Evolutionary conservation across 352 stramenopile species (phyloP), one percentile per base, ranked within the genome.

Genomic region (Halophytophthora polymorphica): DNA sequence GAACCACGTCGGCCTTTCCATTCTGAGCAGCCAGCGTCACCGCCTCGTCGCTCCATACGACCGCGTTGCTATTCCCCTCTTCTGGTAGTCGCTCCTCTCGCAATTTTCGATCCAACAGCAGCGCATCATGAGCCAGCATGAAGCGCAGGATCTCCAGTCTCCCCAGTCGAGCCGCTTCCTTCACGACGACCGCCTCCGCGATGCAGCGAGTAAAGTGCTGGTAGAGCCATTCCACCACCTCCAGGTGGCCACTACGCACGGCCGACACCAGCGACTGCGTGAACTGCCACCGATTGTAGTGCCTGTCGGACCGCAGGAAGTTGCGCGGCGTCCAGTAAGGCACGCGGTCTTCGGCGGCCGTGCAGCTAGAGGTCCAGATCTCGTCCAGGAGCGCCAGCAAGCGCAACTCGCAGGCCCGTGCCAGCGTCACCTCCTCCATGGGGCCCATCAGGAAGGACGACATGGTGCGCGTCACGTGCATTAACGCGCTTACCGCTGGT

Each of bases 261-360:
- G 22, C 46, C 15, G 38, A n/a, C 12, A 29, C 15, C 46, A 45
- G 23, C 8, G 19, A 45, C 35, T 53, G 5, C n/a, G 46, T 12
- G 22, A 53, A 53, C 38, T 53, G 46, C 35, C 45, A 53, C 15
- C 35, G 34, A 29, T 18, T 28, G 23, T 53, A 53, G 46, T 50
- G 50, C 13, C 12, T 4, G 31, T 58, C 35, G 1, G 42, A 51
- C n/a, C 35, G 51, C 10, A 58, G 12, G 39, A 39, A 52, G 31
- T 58, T 52, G 42, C 14, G 8, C 23, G 46, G 51, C 3, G 23
- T 40, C 42, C 51, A 58, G 18, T 2, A 45, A 2, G 41, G 22
- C 25, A 34, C n/a, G 22, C 41, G 21, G 21, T 44, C 6, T 15
- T 34, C 29, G 18, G 19, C n/a, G 17, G 49, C 42, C n/a, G 39